Conservation (phyloP, 2,329 filamentous ascomycete species). For the Microthyrium microscopicum region DNA sequence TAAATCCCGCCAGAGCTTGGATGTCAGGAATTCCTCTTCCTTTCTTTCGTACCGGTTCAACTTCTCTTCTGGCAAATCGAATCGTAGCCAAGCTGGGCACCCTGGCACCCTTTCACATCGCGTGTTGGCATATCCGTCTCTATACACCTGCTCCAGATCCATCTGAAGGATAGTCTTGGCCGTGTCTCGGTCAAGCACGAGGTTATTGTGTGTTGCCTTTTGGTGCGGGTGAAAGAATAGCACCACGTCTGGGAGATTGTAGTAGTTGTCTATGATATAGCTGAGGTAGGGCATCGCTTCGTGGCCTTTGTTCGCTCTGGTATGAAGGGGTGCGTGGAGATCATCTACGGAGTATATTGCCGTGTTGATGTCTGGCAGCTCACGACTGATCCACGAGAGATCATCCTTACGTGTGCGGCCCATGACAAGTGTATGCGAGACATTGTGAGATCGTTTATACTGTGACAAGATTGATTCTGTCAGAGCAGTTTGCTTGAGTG, state of each 20-base stretch:
- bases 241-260: conserved; percentile 20
- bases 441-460: no score
- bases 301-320: conserved; percentile 29
- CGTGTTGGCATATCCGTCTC: conserved; percentile 38
- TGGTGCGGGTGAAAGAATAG: conserved; percentile 40
- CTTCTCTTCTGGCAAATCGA: conserved; percentile 21
- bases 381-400: conserved; percentile 35
- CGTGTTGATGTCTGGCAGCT: conserved; percentile 28
- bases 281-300: conserved; percentile 32
- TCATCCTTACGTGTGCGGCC: conserved; percentile 35
- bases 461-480: no score
- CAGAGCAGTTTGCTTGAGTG: no score
- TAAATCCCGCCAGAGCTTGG: conserved; percentile 28
- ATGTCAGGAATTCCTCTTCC: conserved; percentile 27
- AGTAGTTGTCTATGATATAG: conserved; percentile 31
- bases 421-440: conserved; percentile 38
- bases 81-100: conserved; percentile 39
- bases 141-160: conserved; percentile 27
- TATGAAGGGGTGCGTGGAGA: conserved; percentile 22
- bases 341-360: conserved; percentile 35
- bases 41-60: no score
- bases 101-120: conserved; percentile 37
- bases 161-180: conserved; percentile 28
- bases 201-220: conserved; percentile 41
- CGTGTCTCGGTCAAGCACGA: conserved; percentile 27